Evolutionary conservation across 768 basidiomycete genomes (phyloP), one percentile per base, ranked within the genome.

Genomic region (Lactarius tabidus): DNA sequence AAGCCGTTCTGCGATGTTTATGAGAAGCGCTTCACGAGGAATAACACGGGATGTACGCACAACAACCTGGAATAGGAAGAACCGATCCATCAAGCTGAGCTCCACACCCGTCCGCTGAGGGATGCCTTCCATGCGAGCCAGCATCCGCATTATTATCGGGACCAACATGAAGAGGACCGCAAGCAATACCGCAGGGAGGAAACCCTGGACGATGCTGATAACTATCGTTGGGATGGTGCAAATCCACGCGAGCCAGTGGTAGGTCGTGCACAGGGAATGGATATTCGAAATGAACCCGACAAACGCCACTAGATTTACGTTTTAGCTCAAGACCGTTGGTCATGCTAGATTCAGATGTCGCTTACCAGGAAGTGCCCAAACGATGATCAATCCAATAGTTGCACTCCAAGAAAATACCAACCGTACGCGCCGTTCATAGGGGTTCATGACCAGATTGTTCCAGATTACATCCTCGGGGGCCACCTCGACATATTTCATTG

Each of bases 101-200:
- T 99, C 96, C 48, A 98, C 77, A 1, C 86, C 88, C 0, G 88
- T 91, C 38, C 82, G 81, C 69, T 90, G 88, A 0, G 96, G 95
- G 23, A 94, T 92, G 23, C 97, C 97, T 77, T 98, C 93, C 60
- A 97, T 89, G 23, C 84, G 80, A 15, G 87, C 91, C 33, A 98
- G 78, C 26, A 92, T 77, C 43, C 96, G 83, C 64, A 98, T 75
- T 18, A 98, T 70, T 71, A 94, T 90, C 82, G 88, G 85, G 1
- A 99, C 80, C 8, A 98, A 79, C 86, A 94, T 85, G 87, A 95
- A 94, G 59, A 99, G 82, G 20, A 98, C 82, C 0, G 93, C 93
- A 58, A 99, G 85, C 57, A 93, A 73, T 28, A 93, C 87, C 0
- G 95, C 88, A 3, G 97, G 94, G 0, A 95, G 77, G 59, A 96